Percentiles rank a stretch among this genome's conserved stretches.
Conservation (phyloP, 2,329 filamentous ascomycete species). For the Chrysoporthe austroafricana region DNA sequence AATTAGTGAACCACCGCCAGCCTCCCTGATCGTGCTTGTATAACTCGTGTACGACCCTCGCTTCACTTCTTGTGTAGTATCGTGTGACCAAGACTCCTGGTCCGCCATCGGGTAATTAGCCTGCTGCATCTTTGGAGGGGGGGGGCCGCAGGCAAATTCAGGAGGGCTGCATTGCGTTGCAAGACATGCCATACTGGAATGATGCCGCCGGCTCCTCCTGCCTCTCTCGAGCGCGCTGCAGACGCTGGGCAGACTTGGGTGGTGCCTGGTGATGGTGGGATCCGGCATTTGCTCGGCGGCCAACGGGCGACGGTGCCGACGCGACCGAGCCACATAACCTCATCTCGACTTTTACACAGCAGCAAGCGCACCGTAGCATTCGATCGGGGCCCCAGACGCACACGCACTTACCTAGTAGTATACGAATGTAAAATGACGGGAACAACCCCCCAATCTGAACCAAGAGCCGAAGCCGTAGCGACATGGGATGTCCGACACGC, state of each 20-base stretch:
- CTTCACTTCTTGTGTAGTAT: not conserved
- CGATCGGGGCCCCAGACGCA: too few relatives aligned
- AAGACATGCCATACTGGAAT: not conserved
- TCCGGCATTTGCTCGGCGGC: not conserved
- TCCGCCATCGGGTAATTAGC: too few relatives aligned
- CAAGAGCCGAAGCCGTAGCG: not conserved
- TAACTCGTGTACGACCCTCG: not conserved
- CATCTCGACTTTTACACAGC: not conserved
- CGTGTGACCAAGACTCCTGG: not conserved
- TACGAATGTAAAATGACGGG: not conserved
- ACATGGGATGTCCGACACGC: not conserved
- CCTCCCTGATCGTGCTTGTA: not conserved
- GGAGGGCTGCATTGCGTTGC: constrained; percentile 1
- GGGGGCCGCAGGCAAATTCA: not conserved
- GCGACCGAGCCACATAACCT: not conserved
- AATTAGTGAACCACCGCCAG: not conserved
- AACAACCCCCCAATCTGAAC: not conserved
- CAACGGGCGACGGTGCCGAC: not conserved
- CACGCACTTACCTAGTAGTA: not conserved
- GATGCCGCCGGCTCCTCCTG: not conserved
- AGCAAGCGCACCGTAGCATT: too few relatives aligned
- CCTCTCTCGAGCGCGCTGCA: not conserved
- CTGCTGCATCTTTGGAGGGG: not conserved
- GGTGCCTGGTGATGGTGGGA: not conserved
- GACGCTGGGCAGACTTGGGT: too few relatives aligned